These are phyloP conservation scores for Pichia scutulata DNA, from an alignment of 805 yeast genomes.

Conservation along the genomic window DNA sequence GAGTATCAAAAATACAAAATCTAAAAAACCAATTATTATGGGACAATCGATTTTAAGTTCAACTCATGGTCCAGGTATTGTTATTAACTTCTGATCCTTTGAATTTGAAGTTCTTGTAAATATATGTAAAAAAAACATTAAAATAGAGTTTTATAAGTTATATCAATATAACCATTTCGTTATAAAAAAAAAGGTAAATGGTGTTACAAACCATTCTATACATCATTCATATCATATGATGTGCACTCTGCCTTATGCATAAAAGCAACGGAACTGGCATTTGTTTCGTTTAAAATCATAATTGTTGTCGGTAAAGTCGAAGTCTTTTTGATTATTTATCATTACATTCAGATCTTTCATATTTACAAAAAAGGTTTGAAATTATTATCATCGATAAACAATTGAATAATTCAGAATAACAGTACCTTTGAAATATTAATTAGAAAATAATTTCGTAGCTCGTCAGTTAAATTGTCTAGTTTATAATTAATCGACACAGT, in stretches of 20 bases:
- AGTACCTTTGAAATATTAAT: not conserved
- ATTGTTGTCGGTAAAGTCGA: not conserved
- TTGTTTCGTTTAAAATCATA: not conserved
- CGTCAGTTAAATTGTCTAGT: not conserved
- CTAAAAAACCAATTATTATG: conserved; percentile 59
- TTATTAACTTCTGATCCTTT: conserved; percentile 41
- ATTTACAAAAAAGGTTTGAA: not conserved
- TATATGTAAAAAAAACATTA: not conserved
- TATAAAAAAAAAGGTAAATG: not conserved
- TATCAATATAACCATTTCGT: not conserved
- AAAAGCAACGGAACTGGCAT: too few relatives aligned
- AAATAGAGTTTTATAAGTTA: not conserved
- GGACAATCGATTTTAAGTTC: conserved; percentile 64
- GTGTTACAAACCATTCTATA: too few relatives aligned
- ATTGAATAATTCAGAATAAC: not conserved
- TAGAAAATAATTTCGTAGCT: not conserved
- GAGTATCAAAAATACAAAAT: conserved; percentile 45
- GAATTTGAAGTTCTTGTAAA: not conserved
- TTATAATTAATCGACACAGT: not conserved
- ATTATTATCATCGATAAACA: not conserved
- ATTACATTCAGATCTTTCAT: not conserved
- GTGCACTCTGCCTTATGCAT: too few relatives aligned
- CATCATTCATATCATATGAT: too few relatives aligned
- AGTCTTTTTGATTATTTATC: not conserved
- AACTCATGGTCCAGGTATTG: conserved; percentile 75